A percentile compares a stretch with the other conserved stretches of the same genome.
phyloP scores from a whole-genome alignment of 2,329 filamentous ascomycete genomes.

The Fusarium succisae region DNA sequence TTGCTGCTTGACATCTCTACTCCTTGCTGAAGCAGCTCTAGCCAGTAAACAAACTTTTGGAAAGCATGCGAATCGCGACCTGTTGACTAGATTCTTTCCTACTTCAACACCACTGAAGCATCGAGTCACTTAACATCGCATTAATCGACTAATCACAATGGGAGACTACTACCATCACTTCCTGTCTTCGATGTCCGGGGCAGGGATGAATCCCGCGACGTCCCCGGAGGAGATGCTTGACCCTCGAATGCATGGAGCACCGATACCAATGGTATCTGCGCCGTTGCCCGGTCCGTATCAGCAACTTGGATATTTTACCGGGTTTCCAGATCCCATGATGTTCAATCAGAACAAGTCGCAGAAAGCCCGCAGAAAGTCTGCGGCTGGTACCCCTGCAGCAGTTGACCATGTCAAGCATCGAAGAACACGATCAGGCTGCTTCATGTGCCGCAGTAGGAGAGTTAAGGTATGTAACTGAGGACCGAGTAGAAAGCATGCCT shows the following conservation, averaged over 20 bases:
- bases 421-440: conserved; percentile 92
- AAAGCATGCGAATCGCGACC: conserved; percentile 38
- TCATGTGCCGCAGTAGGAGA: conserved; percentile 85
- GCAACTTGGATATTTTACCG: conserved; percentile 59
- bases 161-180: conserved; percentile 67
- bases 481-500: conserved; percentile 4
- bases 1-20: conserved; percentile 3
- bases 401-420: conserved; percentile 85
- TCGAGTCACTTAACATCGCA: neutral
- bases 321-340: conserved; percentile 60
- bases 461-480: conserved; percentile 72
- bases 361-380: conserved; percentile 62
- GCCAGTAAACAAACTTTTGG: conserved; percentile 12
- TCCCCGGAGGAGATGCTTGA: conserved; percentile 54
- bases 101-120: conserved; percentile 17
- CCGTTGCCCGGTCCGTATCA: conserved; percentile 56
- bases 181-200: conserved; percentile 61
- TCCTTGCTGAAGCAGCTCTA: conserved; percentile 1
- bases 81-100: conserved; percentile 3
- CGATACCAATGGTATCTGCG: conserved; percentile 43
- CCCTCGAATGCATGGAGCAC: conserved; percentile 47
- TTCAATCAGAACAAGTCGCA: conserved; percentile 59
- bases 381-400: conserved; percentile 54
- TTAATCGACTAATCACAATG: conserved; percentile 50
- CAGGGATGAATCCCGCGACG: conserved; percentile 50